Percentiles rank a stretch among this genome's conserved stretches.
phyloP scores from a whole-genome alignment of 148 eudicot species.

The Fagopyrum tataricum region DNA sequence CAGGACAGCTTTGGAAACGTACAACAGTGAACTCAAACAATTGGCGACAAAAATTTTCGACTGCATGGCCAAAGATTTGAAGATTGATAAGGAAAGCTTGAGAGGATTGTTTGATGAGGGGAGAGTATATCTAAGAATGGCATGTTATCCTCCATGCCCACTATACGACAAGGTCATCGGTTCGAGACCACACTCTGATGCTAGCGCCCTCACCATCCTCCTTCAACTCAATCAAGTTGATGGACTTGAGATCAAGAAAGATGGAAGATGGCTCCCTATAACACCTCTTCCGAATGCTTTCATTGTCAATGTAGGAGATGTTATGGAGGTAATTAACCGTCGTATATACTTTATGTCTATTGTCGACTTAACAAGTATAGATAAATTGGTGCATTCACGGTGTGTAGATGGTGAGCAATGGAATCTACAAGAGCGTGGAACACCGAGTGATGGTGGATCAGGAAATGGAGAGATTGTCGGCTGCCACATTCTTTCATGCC shows the following conservation, averaged over 20 bases:
- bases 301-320: slow-evolving; percentile 26
- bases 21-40: not conserved
- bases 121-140: not conserved
- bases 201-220: slow-evolving; percentile 24
- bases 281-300: slow-evolving; percentile 23
- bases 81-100: slow-evolving; percentile 14
- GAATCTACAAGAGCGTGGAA: slow-evolving; percentile 29
- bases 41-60: not conserved
- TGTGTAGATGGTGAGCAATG: slow-evolving; percentile 30
- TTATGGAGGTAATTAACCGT: slow-evolving; percentile 32
- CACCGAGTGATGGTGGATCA: slow-evolving; percentile 26
- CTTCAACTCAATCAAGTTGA: slow-evolving; percentile 22
- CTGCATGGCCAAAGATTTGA: not conserved
- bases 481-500: slow-evolving; percentile 28
- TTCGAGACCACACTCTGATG: slow-evolving; percentile 27
- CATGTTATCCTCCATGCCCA: slow-evolving; percentile 28
- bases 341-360: too few relatives aligned
- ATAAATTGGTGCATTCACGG: too few relatives aligned
- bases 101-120: slow-evolving; percentile 17
- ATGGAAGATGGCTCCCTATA: slow-evolving; percentile 25
- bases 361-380: too few relatives aligned
- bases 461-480: slow-evolving; percentile 25
- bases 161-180: slow-evolving; percentile 25
- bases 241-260: slow-evolving; percentile 25
- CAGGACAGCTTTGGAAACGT: slow-evolving; percentile 6